phyloP scores from a whole-genome alignment of 352 stramenopile genomes.

The Phytophthora gonapodyides region DNA sequence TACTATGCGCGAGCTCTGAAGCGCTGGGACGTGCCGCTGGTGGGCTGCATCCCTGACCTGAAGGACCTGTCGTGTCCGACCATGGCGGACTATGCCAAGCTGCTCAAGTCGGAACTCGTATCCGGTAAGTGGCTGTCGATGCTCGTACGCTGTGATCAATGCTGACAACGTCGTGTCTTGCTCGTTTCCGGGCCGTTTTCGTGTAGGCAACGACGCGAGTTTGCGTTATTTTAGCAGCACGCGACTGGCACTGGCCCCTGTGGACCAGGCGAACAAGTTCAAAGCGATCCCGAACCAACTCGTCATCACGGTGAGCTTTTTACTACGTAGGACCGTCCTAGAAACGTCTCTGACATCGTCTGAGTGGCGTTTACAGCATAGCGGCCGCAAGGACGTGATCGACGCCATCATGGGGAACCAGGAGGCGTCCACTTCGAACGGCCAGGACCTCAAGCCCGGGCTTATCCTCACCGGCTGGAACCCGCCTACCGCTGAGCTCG shows the following conservation, averaged over 20 bases:
- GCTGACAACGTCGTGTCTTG: slow-evolving; percentile 1
- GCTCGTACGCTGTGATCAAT: neutral
- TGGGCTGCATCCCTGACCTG: slow-evolving; percentile 88
- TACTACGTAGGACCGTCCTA: neutral
- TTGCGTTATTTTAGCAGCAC: slow-evolving; percentile 87
- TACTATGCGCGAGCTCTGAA: slow-evolving; percentile 91
- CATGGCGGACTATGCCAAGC: slow-evolving; percentile 87
- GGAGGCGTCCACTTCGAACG: slow-evolving; percentile 64
- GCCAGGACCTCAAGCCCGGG: slow-evolving; percentile 70
- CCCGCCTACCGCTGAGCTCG: slow-evolving; percentile 67
- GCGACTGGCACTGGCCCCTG: slow-evolving; percentile 76
- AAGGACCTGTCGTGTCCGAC: slow-evolving; percentile 84
- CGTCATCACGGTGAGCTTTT: slow-evolving; percentile 74
- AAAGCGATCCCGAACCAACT: slow-evolving; percentile 88
- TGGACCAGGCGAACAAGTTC: slow-evolving; percentile 79
- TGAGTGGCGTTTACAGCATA: slow-evolving; percentile 60
- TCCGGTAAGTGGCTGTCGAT: slow-evolving; percentile 44
- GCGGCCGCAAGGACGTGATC: slow-evolving; percentile 80
- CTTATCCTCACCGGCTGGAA: slow-evolving; percentile 88
- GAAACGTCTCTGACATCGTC: neutral
- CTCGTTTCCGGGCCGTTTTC: no score
- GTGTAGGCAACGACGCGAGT: slow-evolving; percentile 61
- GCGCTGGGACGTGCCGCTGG: slow-evolving; percentile 86
- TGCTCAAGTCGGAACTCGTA: slow-evolving; percentile 83
- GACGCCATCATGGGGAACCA: slow-evolving; percentile 88